Evolutionary conservation across 2,329 filamentous ascomycete species (phyloP), one percentile per base, ranked within the genome.

Genomic region (Chaetomiaceae sp.): DNA sequence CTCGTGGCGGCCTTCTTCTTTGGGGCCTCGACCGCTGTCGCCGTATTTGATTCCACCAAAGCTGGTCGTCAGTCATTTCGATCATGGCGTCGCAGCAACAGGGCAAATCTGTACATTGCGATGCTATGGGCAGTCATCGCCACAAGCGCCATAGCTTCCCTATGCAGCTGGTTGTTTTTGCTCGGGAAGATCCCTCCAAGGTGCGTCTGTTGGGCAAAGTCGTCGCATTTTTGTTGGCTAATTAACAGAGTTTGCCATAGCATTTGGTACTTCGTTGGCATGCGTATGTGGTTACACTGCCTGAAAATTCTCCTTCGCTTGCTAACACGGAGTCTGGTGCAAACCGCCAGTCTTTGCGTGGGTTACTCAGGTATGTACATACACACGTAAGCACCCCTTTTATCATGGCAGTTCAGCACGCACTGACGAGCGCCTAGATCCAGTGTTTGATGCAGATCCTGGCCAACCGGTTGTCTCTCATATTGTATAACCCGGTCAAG

Each of bases 361-460:
- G 61, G 49, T 48, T 16, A 49, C 61, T n/a, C 51, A 62, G 54
- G 56, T 37, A 37, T 14, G 44, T 27, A 30, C 41, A 37, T 38
- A n/a, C 16, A 38, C 6, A 18, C n/a, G n/a, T n/a, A n/a, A n/a
- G n/a, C n/a, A n/a, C n/a, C n/a, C n/a, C n/a, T n/a, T n/a, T n/a
- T n/a, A n/a, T n/a, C n/a, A n/a, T n/a, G n/a, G n/a, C n/a, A n/a
- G n/a, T n/a, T 27, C 25, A 27, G 9, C 25, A 27, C 25, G 13
- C 14, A 20, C 48, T 45, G 10, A 51, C 25, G 9, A 11, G 9
- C 5, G 5, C n/a, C 2, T 30, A 52, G 61, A 70, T 75, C 10
- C 75, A 78, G 60, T 69, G 75, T 18, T 62, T 78, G 1, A 73
- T 75, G 62, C 75, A 78, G 54, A 78, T 78, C 36, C 75, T 78